A percentile compares a stretch with the other conserved stretches of the same genome.
Conservation (phyloP, 345 rosid species). For the Excoecaria cochinchinensis region DNA sequence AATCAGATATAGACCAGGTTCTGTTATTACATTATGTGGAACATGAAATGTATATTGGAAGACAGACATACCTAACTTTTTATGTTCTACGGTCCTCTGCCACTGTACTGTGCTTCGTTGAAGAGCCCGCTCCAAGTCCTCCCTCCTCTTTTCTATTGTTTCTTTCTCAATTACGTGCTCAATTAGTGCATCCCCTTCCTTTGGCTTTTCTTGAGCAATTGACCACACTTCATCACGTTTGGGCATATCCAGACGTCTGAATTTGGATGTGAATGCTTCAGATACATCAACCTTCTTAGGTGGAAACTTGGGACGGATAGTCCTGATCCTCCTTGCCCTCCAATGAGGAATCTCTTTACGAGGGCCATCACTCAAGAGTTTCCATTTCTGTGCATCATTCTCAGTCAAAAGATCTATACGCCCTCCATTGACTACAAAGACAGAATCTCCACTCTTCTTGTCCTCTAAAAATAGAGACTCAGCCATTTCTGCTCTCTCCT, state of each 20-base stretch:
- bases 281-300: slow-evolving; percentile 35
- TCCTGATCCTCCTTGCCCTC: slow-evolving; percentile 46
- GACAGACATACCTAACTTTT: slow-evolving; percentile 33
- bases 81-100: slow-evolving; percentile 35
- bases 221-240: slow-evolving; percentile 48
- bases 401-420: slow-evolving; percentile 47
- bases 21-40: background rate
- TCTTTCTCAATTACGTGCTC: slow-evolving; percentile 50
- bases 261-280: slow-evolving; percentile 29
- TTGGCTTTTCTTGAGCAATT: slow-evolving; percentile 42
- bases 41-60: background rate
- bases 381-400: slow-evolving; percentile 45
- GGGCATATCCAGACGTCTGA: slow-evolving; percentile 34
- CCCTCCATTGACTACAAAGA: slow-evolving; percentile 43
- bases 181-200: slow-evolving; percentile 41
- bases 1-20: slow-evolving; percentile 4
- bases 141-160: slow-evolving; percentile 41
- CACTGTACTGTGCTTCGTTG: slow-evolving; percentile 32
- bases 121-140: slow-evolving; percentile 41
- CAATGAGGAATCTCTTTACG: slow-evolving; percentile 48
- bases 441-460: slow-evolving; percentile 31
- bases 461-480: slow-evolving; percentile 34
- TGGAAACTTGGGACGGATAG: slow-evolving; percentile 44
- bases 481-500: slow-evolving; percentile 41
- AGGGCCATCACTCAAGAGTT: slow-evolving; percentile 50